These are phyloP conservation scores for Globisporangium middletonii DNA, from an alignment of 352 stramenopile species.

Conservation along the genomic window DNA sequence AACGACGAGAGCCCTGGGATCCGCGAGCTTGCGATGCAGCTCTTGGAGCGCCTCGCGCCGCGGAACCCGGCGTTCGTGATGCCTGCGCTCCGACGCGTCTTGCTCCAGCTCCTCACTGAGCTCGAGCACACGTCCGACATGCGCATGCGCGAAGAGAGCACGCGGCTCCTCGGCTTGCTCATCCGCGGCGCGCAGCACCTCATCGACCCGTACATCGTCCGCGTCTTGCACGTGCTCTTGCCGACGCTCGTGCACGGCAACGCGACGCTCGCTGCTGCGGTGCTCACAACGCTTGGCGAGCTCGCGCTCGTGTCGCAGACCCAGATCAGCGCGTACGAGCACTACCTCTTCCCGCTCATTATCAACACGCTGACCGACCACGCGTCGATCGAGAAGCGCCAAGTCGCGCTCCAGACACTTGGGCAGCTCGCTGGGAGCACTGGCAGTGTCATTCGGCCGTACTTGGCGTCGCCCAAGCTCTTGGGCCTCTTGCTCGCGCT, in stretches of 20 bases:
- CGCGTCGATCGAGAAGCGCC: conserved; percentile 92
- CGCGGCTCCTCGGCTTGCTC: conserved; percentile 77
- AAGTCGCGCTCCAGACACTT: conserved; percentile 94
- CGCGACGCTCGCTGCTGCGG: conserved; percentile 71
- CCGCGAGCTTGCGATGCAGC: conserved; percentile 85
- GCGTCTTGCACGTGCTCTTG: conserved; percentile 63
- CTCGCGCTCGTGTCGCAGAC: conserved; percentile 88
- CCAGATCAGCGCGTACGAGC: conserved; percentile 91
- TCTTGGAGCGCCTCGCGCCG: conserved; percentile 91
- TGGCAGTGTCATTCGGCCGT: conserved; percentile 91
- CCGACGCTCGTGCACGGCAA: conserved; percentile 86
- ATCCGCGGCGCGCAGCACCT: conserved; percentile 83
- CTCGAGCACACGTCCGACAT: conserved; percentile 90
- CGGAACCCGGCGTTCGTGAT: conserved; percentile 96
- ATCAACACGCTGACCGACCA: conserved; percentile 96
- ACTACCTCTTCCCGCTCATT: conserved; percentile 94
- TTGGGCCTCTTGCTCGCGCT: conserved; percentile 93
- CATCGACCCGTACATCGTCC: conserved; percentile 79
- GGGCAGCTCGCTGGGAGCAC: conserved; percentile 93
- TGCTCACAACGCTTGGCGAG: conserved; percentile 86
- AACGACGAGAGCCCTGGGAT: conserved; percentile 92
- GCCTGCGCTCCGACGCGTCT: conserved; percentile 89
- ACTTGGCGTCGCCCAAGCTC: conserved; percentile 94
- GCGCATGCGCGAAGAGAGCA: conserved; percentile 86
- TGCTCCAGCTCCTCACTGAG: conserved; percentile 95